Conservation (phyloP, 371 early-diverging fungal genomes). For the Mucor piriformis region DNA sequence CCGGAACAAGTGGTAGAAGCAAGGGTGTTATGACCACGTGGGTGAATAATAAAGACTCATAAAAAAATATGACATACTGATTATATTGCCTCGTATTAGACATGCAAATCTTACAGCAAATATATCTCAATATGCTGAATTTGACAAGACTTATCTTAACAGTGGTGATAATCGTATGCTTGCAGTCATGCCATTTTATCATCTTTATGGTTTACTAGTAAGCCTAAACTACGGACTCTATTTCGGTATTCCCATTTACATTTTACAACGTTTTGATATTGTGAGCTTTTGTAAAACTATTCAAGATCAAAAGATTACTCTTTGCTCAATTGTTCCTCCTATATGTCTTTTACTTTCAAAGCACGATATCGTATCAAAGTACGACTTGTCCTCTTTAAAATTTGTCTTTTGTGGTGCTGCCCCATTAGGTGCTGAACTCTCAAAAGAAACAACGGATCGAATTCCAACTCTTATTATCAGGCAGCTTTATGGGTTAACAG, state of each 20-base stretch:
- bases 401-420: constrained; percentile 76
- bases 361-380: constrained; percentile 62
- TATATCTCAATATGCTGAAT: constrained; percentile 49
- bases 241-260: constrained; percentile 41
- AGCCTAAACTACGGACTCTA: constrained; percentile 28
- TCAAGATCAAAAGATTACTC: constrained; percentile 58
- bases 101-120: constrained; percentile 80
- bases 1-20: constrained; percentile 75
- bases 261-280: constrained; percentile 71
- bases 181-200: constrained; percentile 78
- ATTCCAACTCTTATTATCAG: constrained; percentile 44
- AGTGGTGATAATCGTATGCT: constrained; percentile 23
- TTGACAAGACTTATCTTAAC: constrained; percentile 27
- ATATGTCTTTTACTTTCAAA: constrained; percentile 66
- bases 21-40: constrained; percentile 84
- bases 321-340: constrained; percentile 76
- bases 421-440: constrained; percentile 69
- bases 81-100: too few species aligned
- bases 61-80: too few species aligned
- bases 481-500: constrained; percentile 36
- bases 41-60: too few species aligned
- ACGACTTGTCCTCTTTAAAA: constrained; percentile 63
- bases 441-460: constrained; percentile 33
- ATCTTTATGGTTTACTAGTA: constrained; percentile 50
- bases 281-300: constrained; percentile 55